A percentile compares a stretch with the other conserved stretches of the same genome.
Evolutionary conservation across 202 grass and related monocot species (phyloP).

Genomic region (Schoenoplectus tabernaemontani): DNA sequence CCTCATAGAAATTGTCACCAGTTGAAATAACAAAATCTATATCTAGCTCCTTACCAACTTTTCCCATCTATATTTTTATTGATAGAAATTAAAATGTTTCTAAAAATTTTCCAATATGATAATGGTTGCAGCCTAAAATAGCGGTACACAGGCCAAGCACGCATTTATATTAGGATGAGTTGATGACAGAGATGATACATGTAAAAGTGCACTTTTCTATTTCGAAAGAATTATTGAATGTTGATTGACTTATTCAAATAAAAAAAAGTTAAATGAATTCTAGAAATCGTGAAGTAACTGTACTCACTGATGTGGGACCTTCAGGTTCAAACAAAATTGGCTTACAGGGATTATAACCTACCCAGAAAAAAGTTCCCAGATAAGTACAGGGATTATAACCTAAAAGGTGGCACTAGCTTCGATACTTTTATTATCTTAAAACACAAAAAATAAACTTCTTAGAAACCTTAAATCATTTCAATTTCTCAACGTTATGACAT

Average conservation of each 20-base stretch:
- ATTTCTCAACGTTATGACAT: neutral
- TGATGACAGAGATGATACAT: neutral
- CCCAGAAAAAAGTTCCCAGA: neutral
- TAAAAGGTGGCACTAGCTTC: neutral
- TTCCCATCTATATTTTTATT: conserved; percentile 42
- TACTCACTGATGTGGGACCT: neutral
- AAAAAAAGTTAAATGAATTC: neutral
- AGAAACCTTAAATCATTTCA: neutral
- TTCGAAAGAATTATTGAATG: neutral
- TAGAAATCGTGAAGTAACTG: neutral
- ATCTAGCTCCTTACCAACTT: conserved; percentile 39
- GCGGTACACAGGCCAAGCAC: neutral
- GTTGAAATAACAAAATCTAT: conserved; percentile 67
- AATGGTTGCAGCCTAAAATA: neutral
- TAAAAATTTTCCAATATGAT: neutral
- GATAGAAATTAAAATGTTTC: neutral
- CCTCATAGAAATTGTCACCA: conserved; percentile 71
- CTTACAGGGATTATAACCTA: neutral
- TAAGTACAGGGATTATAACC: neutral
- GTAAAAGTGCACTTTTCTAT: neutral
- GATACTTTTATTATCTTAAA: neutral
- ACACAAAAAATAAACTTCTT: neutral
- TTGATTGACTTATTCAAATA: neutral
- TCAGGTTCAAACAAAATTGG: neutral
- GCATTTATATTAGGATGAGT: neutral